Evolutionary conservation across 2,329 filamentous ascomycete species (phyloP).

Genomic region (Diplodia sapinea): DNA sequence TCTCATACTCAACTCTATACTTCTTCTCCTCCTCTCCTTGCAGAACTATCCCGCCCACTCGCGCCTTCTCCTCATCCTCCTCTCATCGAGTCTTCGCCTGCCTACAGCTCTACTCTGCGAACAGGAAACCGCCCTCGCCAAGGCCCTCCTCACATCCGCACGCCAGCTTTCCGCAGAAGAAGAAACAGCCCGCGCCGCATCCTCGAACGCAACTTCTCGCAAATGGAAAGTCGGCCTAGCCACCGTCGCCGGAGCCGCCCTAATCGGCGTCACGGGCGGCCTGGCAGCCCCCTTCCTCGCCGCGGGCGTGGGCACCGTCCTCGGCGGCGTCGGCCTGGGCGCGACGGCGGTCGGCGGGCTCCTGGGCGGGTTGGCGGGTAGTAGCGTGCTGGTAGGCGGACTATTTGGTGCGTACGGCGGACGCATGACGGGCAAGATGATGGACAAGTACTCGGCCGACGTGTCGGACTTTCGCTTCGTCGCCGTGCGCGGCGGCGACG

Average conservation of each 20-base stretch:
- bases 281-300: constrained; percentile 78
- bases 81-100: constrained; percentile 74
- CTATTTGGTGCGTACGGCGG: constrained; percentile 92
- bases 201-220: constrained; percentile 68
- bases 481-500: constrained; percentile 63
- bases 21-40: constrained; percentile 75
- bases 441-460: constrained; percentile 85
- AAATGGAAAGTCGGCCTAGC: constrained; percentile 87
- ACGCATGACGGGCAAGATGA: constrained; percentile 81
- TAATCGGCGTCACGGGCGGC: constrained; percentile 82
- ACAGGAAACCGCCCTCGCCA: constrained; percentile 77
- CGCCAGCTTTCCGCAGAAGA: constrained; percentile 74
- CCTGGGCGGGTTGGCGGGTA: constrained; percentile 79
- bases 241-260: constrained; percentile 82
- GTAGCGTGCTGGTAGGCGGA: constrained; percentile 77
- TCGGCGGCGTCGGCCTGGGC: constrained; percentile 77
- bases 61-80: constrained; percentile 70
- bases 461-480: constrained; percentile 89
- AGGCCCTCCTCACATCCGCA: constrained; percentile 74
- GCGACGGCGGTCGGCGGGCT: constrained; percentile 76
- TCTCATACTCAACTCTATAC: constrained; percentile 72
- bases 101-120: constrained; percentile 67
- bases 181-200: constrained; percentile 73
- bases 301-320: constrained; percentile 78
- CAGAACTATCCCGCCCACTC: constrained; percentile 79